phyloP scores from a whole-genome alignment of 148 eudicot species.

The Vaccinium darrowii region DNA sequence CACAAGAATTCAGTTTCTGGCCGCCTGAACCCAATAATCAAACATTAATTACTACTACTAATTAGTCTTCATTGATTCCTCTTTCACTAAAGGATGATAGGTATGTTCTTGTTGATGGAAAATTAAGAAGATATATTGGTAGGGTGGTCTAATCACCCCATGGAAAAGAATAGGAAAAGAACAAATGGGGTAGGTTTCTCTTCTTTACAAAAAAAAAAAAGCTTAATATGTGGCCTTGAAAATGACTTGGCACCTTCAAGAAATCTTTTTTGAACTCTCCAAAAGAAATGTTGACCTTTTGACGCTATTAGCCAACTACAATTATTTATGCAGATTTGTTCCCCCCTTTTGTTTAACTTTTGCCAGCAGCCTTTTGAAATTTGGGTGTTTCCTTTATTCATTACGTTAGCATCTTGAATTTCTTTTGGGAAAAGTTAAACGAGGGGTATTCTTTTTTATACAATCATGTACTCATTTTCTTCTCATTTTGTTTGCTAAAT shows the following conservation, averaged over 20 bases:
- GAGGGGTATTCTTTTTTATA: background rate
- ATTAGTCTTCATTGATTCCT: background rate
- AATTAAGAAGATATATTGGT: background rate
- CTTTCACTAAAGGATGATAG: background rate
- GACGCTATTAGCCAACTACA: background rate
- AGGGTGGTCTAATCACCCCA: background rate
- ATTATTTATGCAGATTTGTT: background rate
- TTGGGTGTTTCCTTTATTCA: conserved; percentile 2
- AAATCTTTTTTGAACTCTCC: background rate
- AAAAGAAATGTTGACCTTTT: background rate
- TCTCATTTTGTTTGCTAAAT: background rate
- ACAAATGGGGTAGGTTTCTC: conserved; percentile 2
- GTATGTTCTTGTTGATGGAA: background rate
- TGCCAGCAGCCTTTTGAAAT: background rate
- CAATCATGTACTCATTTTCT: background rate
- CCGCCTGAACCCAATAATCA: too few species aligned
- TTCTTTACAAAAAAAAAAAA: background rate
- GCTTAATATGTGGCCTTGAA: background rate
- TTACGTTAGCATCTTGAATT: background rate
- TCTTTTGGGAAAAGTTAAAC: background rate
- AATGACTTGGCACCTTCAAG: background rate
- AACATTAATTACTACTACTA: background rate
- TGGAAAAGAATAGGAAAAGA: background rate
- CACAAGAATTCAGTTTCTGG: too few species aligned
- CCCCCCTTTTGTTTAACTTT: background rate